Conservation (phyloP, 2,329 filamentous ascomycete species). For the Sclerotinia minor region DNA sequence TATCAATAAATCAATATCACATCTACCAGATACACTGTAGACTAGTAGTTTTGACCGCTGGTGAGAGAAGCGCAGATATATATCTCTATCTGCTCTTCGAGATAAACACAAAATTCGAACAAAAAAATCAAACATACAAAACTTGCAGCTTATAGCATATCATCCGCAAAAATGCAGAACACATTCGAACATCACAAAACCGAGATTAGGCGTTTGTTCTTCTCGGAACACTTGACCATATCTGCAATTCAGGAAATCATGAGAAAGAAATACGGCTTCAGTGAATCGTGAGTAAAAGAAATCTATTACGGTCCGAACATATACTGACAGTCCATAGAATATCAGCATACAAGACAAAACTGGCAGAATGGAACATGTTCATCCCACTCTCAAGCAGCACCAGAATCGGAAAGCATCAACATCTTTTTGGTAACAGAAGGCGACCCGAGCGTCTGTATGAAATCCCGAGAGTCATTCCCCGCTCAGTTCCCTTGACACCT, state of each 20-base stretch:
- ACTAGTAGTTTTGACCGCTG: constrained; percentile 7
- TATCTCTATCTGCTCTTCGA: constrained; percentile 13
- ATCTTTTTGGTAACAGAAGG: constrained; percentile 7
- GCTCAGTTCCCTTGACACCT: constrained; percentile 22
- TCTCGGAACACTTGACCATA: constrained; percentile 17
- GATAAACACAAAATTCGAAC: not conserved
- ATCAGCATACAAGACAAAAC: constrained; percentile 25
- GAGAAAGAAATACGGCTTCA: constrained; percentile 21
- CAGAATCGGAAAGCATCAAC: constrained; percentile 14
- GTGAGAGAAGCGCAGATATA: constrained; percentile 4
- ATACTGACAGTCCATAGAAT: constrained; percentile 12
- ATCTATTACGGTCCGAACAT: not conserved
- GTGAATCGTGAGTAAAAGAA: constrained; percentile 17
- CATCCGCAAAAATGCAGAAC: constrained; percentile 18
- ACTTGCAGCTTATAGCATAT: not conserved
- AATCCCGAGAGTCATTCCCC: constrained; percentile 12
- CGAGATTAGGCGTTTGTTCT: constrained; percentile 21
- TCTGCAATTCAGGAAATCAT: constrained; percentile 24
- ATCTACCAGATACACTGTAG: constrained; percentile 9
- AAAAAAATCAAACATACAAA: not conserved
- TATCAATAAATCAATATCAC: constrained; percentile 22
- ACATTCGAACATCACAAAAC: constrained; percentile 21
- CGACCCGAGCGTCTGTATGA: constrained; percentile 4
- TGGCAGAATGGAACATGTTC: constrained; percentile 24
- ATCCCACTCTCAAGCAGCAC: constrained; percentile 11